These are phyloP conservation scores for Ailanthus altissimus DNA, from an alignment of 345 rosid species.

Conservation along the genomic window DNA sequence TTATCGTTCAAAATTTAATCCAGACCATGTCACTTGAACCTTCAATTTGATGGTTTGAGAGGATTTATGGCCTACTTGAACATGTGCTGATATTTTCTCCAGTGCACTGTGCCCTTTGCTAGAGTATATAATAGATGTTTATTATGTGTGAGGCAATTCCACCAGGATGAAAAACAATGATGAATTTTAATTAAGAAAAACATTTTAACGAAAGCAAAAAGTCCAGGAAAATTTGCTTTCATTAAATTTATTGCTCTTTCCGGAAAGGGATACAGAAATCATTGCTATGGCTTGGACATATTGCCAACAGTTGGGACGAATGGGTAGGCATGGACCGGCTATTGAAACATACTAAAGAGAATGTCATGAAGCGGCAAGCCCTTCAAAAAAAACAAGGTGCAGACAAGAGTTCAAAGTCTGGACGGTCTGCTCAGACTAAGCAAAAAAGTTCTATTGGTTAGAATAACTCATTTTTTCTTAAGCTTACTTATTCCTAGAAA, in stretches of 20 bases:
- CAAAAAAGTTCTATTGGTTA: conserved; percentile 63
- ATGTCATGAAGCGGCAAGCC: conserved; percentile 63
- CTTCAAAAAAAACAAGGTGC: conserved; percentile 59
- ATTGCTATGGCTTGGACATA: conserved; percentile 48
- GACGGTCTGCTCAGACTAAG: conserved; percentile 59
- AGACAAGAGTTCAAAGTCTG: conserved; percentile 65
- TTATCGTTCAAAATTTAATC: not conserved
- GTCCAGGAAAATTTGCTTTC: conserved; percentile 26
- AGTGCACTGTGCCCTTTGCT: not conserved
- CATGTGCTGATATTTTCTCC: not conserved
- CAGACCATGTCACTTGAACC: not conserved
- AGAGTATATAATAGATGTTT: not conserved
- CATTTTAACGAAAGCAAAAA: not conserved
- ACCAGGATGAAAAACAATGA: not conserved
- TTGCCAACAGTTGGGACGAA: conserved; percentile 91
- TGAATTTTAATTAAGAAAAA: conserved; percentile 5
- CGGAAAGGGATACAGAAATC: conserved; percentile 34
- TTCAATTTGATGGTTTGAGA: conserved; percentile 9
- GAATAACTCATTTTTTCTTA: conserved; percentile 20
- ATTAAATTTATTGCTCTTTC: conserved; percentile 35
- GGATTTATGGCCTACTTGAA: not conserved
- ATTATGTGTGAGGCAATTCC: not conserved
- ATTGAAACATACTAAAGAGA: conserved; percentile 65
- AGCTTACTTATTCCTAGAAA: not conserved
- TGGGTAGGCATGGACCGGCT: conserved; percentile 83